These are phyloP conservation scores for Ophiostoma ulmi DNA, from an alignment of 2,329 filamentous ascomycete species.

Conservation along the genomic window DNA sequence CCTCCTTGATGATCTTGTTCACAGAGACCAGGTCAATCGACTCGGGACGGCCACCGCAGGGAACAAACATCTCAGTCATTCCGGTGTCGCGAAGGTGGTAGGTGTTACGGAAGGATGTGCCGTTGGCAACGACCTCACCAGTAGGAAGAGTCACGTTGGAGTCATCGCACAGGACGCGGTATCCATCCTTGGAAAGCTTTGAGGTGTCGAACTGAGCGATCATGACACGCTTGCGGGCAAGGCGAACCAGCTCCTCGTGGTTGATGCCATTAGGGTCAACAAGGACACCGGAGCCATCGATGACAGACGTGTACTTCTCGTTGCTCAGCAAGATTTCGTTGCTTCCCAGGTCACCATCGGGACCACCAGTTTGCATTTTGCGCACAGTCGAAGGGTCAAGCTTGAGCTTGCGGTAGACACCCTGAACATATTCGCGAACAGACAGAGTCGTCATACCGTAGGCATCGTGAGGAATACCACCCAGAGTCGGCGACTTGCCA, in stretches of 20 bases:
- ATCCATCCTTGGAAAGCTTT: conserved; percentile 83
- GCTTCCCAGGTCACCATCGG: conserved; percentile 91
- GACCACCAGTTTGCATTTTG: conserved; percentile 97
- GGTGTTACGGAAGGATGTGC: conserved; percentile 93
- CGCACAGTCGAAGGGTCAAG: conserved; percentile 78
- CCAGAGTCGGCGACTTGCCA: conserved; percentile 91
- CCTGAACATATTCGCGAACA: conserved; percentile 90
- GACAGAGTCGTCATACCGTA: conserved; percentile 99
- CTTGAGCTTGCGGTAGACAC: conserved; percentile 93
- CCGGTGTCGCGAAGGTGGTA: conserved; percentile 82
- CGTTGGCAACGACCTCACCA: conserved; percentile 83
- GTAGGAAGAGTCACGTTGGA: conserved; percentile 79
- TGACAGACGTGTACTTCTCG: conserved; percentile 90
- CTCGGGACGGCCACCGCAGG: conserved; percentile 92
- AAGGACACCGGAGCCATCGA: conserved; percentile 93
- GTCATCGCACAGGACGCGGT: conserved; percentile 88
- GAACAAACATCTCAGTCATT: conserved; percentile 83
- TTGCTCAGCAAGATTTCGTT: conserved; percentile 96
- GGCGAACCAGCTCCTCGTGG: conserved; percentile 71
- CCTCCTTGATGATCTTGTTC: conserved; percentile 80
- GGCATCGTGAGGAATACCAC: conserved; percentile 89
- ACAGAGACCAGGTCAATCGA: conserved; percentile 90
- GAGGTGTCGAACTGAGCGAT: conserved; percentile 78
- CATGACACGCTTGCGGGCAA: conserved; percentile 85
- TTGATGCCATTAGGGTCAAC: conserved; percentile 89